These are phyloP conservation scores for Arthrobotrys iridis DNA, from an alignment of 2,329 filamentous ascomycete species.

Conservation along the genomic window DNA sequence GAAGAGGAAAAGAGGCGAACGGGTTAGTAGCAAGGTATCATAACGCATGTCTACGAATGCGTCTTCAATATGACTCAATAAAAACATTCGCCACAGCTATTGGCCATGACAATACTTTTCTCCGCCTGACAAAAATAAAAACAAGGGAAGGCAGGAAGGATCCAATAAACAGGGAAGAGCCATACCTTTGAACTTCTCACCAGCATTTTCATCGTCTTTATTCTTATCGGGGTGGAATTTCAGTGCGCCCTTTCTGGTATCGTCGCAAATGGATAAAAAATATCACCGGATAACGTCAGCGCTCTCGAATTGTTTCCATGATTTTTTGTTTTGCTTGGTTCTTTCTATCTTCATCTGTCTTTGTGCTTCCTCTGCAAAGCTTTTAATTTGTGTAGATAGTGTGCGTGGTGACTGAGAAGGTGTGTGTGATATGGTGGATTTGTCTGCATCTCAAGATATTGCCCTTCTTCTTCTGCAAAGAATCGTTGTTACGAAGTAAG, in stretches of 20 bases:
- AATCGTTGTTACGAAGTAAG: slow-evolving; percentile 55
- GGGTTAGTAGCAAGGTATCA: slow-evolving; percentile 53
- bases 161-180: slow-evolving; percentile 4
- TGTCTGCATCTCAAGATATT: slow-evolving; percentile 47
- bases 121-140: neutral
- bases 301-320: slow-evolving; percentile 29
- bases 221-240: slow-evolving; percentile 96
- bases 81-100: neutral
- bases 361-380: slow-evolving; percentile 7
- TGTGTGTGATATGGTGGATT: slow-evolving; percentile 8
- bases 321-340: slow-evolving; percentile 8
- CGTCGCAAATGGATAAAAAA: slow-evolving; percentile 27
- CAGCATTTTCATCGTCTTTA: slow-evolving; percentile 83
- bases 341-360: slow-evolving; percentile 17
- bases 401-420: slow-evolving; percentile 18
- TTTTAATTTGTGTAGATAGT: slow-evolving; percentile 12
- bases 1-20: neutral
- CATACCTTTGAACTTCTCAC: slow-evolving; percentile 89
- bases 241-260: slow-evolving; percentile 58
- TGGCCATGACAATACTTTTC: slow-evolving; percentile 11
- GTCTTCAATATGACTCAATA: slow-evolving; percentile 37
- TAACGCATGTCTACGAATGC: slow-evolving; percentile 4
- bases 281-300: slow-evolving; percentile 52
- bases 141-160: neutral
- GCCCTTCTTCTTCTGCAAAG: slow-evolving; percentile 48